Percentiles rank a stretch among this genome's conserved stretches.
Conservation (phyloP, 495 filamentous ascomycete species). For the Penicillium tannophilum region DNA sequence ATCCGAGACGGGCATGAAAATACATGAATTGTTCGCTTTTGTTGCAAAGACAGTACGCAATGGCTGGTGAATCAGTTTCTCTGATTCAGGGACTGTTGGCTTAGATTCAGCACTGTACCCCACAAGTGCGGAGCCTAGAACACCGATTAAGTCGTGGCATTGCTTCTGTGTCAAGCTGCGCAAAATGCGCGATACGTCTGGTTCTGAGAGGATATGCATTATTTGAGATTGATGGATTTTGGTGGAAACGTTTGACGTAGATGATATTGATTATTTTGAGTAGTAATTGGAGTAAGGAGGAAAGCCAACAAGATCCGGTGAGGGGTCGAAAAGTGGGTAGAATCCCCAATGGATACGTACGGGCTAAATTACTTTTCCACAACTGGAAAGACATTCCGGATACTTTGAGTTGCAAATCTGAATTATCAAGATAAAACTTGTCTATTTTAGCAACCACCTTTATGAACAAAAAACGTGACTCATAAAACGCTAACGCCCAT, state of each 20-base stretch:
- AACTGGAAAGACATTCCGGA: background rate
- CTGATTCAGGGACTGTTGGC: slow-evolving; percentile 19
- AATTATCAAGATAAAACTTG: background rate
- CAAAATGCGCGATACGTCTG: slow-evolving; percentile 40
- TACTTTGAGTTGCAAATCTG: background rate
- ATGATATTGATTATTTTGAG: too few species aligned
- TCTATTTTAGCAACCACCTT: slow-evolving; percentile 2
- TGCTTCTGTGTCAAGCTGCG: slow-evolving; percentile 33
- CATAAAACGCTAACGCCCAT: slow-evolving; percentile 31
- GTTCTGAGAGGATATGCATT: slow-evolving; percentile 50
- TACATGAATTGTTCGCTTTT: slow-evolving; percentile 69
- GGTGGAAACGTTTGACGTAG: background rate
- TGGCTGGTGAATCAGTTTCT: slow-evolving; percentile 65
- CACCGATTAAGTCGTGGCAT: slow-evolving; percentile 37
- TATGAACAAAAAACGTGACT: slow-evolving; percentile 13
- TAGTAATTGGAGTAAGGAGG: background rate
- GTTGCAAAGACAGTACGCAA: slow-evolving; percentile 67
- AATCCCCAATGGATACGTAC: background rate
- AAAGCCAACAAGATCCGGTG: background rate
- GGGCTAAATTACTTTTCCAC: background rate
- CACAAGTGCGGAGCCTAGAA: slow-evolving; percentile 33
- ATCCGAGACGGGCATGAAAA: slow-evolving; percentile 88
- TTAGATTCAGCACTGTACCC: slow-evolving; percentile 34
- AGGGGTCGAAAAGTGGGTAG: background rate
- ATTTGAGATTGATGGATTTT: slow-evolving; percentile 1